phyloP scores from a whole-genome alignment of 1,284 basidiomycete genomes.

The Rhodotorula mucilaginosa region DNA sequence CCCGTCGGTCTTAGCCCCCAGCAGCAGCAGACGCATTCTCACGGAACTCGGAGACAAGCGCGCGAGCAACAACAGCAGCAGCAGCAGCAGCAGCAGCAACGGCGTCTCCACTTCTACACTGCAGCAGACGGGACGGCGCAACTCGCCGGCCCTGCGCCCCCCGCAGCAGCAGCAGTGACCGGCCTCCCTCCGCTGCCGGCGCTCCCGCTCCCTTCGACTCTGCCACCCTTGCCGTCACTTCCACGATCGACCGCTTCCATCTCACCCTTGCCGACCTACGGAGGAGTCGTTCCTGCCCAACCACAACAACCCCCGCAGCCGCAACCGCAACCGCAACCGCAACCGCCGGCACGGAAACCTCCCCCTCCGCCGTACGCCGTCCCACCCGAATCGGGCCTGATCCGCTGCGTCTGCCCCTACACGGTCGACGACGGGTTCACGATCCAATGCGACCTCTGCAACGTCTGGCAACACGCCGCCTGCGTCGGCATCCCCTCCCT shows the following conservation, averaged over 20 bases:
- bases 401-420: slow-evolving; percentile 66
- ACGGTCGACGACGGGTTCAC: slow-evolving; percentile 84
- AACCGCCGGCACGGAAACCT: neutral
- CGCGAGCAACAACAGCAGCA: neutral
- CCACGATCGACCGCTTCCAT: neutral
- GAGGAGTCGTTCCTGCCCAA: neutral
- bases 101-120: slow-evolving; percentile 19
- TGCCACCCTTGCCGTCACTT: slow-evolving; percentile 7
- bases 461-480: slow-evolving; percentile 83
- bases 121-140: slow-evolving; percentile 19
- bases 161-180: neutral
- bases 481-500: slow-evolving; percentile 73
- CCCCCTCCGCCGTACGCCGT: slow-evolving; percentile 29
- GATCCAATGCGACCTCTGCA: slow-evolving; percentile 85
- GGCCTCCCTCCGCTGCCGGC: slow-evolving; percentile 2
- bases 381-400: slow-evolving; percentile 40
- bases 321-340: neutral
- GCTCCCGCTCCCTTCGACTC: slow-evolving; percentile 6
- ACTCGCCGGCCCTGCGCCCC: neutral
- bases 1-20: neutral
- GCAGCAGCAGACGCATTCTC: neutral
- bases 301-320: neutral
- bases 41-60: neutral
- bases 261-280: neutral
- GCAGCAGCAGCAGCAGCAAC: neutral